Conservation (phyloP, 768 basidiomycete genomes). For the Boletellus sp. region DNA sequence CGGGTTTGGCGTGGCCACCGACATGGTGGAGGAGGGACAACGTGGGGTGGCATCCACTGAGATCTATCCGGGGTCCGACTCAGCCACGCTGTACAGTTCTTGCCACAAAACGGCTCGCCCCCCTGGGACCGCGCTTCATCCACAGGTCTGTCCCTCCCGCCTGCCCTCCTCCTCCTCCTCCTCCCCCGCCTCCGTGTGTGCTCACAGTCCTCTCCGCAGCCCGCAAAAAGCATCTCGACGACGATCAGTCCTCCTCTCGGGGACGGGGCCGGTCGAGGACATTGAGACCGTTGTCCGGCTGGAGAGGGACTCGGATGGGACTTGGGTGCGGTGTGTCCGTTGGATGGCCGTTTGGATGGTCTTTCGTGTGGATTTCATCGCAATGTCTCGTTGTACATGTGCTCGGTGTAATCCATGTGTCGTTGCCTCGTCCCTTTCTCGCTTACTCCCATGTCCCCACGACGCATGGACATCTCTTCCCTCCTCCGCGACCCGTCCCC, state of each 20-base stretch:
- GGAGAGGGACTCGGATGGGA: slow-evolving; percentile 73
- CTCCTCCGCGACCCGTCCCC: slow-evolving; percentile 47
- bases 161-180: no score
- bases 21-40: slow-evolving; percentile 46
- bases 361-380: slow-evolving; percentile 63
- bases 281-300: slow-evolving; percentile 84
- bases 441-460: slow-evolving; percentile 46
- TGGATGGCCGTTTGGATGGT: slow-evolving; percentile 60
- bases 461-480: slow-evolving; percentile 73
- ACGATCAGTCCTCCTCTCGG: slow-evolving; percentile 64
- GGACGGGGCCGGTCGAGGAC: slow-evolving; percentile 80
- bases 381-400: slow-evolving; percentile 90
- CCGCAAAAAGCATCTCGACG: slow-evolving; percentile 86
- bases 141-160: slow-evolving; percentile 54
- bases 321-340: slow-evolving; percentile 80
- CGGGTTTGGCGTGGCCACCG: slow-evolving; percentile 86
- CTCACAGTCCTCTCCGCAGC: slow-evolving; percentile 36
- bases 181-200: not conserved
- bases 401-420: not conserved
- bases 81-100: slow-evolving; percentile 47
- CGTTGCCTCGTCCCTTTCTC: not conserved
- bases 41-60: slow-evolving; percentile 5
- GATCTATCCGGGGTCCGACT: slow-evolving; percentile 40
- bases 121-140: not conserved
- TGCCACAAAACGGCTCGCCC: slow-evolving; percentile 23